These are phyloP conservation scores for Grammothele lineata DNA, from an alignment of 768 basidiomycete genomes.

Conservation along the genomic window DNA sequence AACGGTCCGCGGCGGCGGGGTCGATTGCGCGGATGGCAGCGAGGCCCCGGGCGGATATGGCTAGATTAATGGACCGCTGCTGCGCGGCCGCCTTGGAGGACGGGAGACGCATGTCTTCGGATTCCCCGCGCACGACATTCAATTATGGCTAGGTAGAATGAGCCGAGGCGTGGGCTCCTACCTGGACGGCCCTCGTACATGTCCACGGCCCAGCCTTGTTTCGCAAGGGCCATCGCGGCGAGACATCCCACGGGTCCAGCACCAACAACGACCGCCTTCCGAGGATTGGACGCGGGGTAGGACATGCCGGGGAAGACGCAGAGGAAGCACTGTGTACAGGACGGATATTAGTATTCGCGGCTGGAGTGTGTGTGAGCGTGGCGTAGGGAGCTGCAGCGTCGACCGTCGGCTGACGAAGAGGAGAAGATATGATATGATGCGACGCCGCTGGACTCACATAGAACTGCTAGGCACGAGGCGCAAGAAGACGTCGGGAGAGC, in stretches of 20 bases:
- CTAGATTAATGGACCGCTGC: constrained; percentile 93
- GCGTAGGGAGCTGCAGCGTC: too few relatives aligned
- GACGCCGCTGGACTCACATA: too few relatives aligned
- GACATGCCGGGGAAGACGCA: neutral
- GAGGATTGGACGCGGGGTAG: constrained; percentile 5
- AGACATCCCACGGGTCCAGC: constrained; percentile 96
- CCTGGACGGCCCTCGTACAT: constrained; percentile 80
- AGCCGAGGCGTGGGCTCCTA: constrained; percentile 29
- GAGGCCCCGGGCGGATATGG: constrained; percentile 91
- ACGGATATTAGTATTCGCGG: too few relatives aligned
- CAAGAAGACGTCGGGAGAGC: too few relatives aligned
- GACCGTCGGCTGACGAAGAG: too few relatives aligned
- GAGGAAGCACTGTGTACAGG: too few relatives aligned
- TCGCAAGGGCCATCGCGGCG: constrained; percentile 79
- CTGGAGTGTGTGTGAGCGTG: too few relatives aligned
- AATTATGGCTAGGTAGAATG: constrained; percentile 10
- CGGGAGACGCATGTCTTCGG: constrained; percentile 67
- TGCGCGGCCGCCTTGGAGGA: constrained; percentile 60
- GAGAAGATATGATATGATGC: too few relatives aligned
- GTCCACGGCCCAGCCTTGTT: constrained; percentile 80
- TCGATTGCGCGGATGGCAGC: constrained; percentile 83
- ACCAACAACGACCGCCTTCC: constrained; percentile 68
- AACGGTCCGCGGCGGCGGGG: constrained; percentile 58
- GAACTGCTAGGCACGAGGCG: too few relatives aligned
- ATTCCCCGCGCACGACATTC: constrained; percentile 5